Evolutionary conservation across 495 filamentous ascomycete species (phyloP), one percentile per base, ranked within the genome.

Genomic region (Schizothecium vesticola): DNA sequence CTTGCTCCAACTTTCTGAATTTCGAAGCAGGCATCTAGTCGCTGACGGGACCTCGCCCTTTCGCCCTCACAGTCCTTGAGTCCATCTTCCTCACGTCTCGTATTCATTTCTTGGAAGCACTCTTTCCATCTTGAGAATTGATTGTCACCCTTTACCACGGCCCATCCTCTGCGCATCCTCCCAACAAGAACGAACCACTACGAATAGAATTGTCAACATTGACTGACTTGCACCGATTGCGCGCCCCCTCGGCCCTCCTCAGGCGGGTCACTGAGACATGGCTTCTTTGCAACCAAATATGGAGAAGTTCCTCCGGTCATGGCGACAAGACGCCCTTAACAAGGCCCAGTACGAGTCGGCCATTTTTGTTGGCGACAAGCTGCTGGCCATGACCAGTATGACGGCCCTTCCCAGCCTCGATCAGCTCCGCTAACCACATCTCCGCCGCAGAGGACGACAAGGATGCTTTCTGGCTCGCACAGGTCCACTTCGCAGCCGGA

Each of bases 361-460:
- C 63, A 93, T 97, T 74, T 98, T 93, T 75, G 92, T 98, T 72
- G 94, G 92, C 24, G 95, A 99, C 83, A 98, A 99, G 84, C 84
- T 98, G 69, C 84, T 97, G 51, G 94, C 94, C 62, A 85, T 98
- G 73, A 97, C 94, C 36, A 90, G 95, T 98, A 80, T 69, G 86
- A 36, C 59, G 19, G 23, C 61, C 10, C 10, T 31, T 33, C 16
- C 51, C 65, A 19, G 16, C 3, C 33, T 16, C 4, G 8, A 55
- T 2, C 56, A 33, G 29, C 43, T 23, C 21, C 24, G 56, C 70
- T 79, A 69, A 80, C 74, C 1, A 23, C 56, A 67, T 67, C 16
- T 23, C 64, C 64, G 26, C 51, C 61, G 56, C 70, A 97, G 94
- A 92, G 75, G 89, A 92, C 75, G 91, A 93, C 71, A 87, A 91